These are phyloP conservation scores for Fusarium nodosum DNA, from an alignment of 2,329 filamentous ascomycete species.

Conservation along the genomic window DNA sequence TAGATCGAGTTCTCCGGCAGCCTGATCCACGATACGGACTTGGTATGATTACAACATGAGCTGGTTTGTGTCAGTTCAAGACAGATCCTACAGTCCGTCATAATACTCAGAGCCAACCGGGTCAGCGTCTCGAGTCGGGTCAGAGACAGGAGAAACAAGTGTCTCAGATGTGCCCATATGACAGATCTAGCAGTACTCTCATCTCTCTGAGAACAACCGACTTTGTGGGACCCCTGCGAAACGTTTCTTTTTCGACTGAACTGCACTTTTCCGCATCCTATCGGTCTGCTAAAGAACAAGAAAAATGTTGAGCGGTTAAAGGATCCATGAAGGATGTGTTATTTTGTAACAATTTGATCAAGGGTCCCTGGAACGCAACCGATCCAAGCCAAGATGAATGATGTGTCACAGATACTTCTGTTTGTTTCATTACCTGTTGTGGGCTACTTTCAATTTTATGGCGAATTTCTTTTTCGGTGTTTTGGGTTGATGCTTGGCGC, in stretches of 20 bases:
- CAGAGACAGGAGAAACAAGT: constrained; percentile 23
- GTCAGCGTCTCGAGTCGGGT: constrained; percentile 15
- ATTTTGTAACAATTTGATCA: constrained; percentile 2
- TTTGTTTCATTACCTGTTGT: constrained; percentile 14
- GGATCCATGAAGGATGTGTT: constrained; percentile 30
- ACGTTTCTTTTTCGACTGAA: constrained; percentile 37
- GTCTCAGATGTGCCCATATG: constrained; percentile 34
- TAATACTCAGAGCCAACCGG: constrained; percentile 14
- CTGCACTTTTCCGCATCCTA: constrained; percentile 39
- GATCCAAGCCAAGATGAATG: constrained; percentile 1
- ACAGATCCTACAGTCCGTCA: constrained; percentile 12
- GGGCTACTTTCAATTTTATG: constrained; percentile 20
- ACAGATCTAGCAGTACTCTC: constrained; percentile 26
- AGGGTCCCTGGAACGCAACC: constrained; percentile 9
- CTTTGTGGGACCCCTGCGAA: constrained; percentile 41
- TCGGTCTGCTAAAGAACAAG: constrained; percentile 37
- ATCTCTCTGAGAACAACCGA: constrained; percentile 37
- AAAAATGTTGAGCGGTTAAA: constrained; percentile 34
- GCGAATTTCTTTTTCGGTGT: constrained; percentile 39
- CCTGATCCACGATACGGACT: constrained; percentile 69
- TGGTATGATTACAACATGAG: constrained; percentile 63
- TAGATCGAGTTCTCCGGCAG: constrained; percentile 63
- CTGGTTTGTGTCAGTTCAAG: constrained; percentile 26
- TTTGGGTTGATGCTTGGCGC: constrained; percentile 28
- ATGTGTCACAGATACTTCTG: constrained; percentile 16